Evolutionary conservation across 2,329 filamentous ascomycete species (phyloP), one percentile per base, ranked within the genome.

Genomic region (Spiromastix sp.): DNA sequence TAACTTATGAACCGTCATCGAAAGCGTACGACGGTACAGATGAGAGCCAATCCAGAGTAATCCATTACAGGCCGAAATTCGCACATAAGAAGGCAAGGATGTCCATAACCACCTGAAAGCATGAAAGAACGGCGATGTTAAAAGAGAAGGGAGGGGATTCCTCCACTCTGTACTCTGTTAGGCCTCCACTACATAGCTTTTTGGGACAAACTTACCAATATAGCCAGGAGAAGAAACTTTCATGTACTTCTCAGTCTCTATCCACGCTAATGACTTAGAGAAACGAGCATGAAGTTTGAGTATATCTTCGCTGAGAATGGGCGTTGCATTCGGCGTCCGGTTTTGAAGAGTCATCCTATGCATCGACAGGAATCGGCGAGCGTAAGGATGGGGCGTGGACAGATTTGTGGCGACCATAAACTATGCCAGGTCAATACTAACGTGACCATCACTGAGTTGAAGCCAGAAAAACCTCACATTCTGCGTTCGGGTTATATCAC

Each of bases 1-100:
- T n/a, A 44, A 27, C 20, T 29, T 39, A 22, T 33, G 37, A 8
- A 39, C 30, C 2, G 33, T 40, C 40, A 40, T 42, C 2, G 37
- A 44, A 37, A 40, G 40, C 2, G 39, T 15, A 13, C 28, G 13
- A 21, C 40, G 34, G 17, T 43, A 43, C 12, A 41, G 20, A 22
- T 28, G 29, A 11, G 33, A 15, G 6, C 41, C 41, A 25, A 32
- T 20, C 26, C 11, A 18, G n/a, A 34, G 15, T 31, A 43, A 30
- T 6, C 8, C 15, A 30, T 41, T 36, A 22, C 41, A 42, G 12
- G 39, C 12, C 22, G 9, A 19, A 25, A 32, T 20, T 21, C 36
- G 35, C n/a, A 41, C 18, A n/a, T 18, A 29, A 25, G 10, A 13
- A 5, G 36, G 39, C n/a, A 41, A 5, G 18, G 10, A 12, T 12